Base-by-base conservation (phyloP, 2,329 filamentous ascomycete species). In the Cercospora beticola region DNA sequence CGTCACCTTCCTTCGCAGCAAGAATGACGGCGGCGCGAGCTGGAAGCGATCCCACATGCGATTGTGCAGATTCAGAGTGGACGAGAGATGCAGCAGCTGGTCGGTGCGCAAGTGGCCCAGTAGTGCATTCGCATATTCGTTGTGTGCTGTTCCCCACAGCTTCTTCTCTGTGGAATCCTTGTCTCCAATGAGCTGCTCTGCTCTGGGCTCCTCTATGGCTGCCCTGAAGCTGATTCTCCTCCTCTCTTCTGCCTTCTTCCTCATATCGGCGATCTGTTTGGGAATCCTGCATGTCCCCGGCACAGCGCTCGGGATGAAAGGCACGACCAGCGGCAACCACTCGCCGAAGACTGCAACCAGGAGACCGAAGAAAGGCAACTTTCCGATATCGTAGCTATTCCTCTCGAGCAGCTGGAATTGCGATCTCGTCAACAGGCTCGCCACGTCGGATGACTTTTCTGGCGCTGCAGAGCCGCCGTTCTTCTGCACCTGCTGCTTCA, bases 211-310 rank as follows among this genome's bases (percentile, higher is more conserved):
- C 0, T 92, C 92, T 65, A 97, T 90, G 4, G 92, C 77, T 28
- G 61, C 67, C 56, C 83, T 79, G 75, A 88, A 88, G 8, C 84
- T 85, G 0, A 77, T 77, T 33, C 72, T 76, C 9, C 89, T 82
- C 9, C 87, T 80, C 60, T 81, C 79, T 76, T 92, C 87, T 0
- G 83, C 80, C 71, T 85, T 83, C 16, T 76, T 76, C 62, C 87
- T 81, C 68, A 88, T 80, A 46, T 88, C 85, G n/a, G 84, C 82
- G 6, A 92, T 82, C 81, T 97, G 94, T 46, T 82, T 83, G 0
- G 94, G 94, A 68, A 97, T 91, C 10, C 93, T 87, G 79, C 94
- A 97, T 0, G 92, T 90, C 74, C 88, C 88, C 0, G 94, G 94
- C 28, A 97, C 91, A 23, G 93, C 83, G 21, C 89, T 88, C 0